Evolutionary conservation across 108 stramenopile genomes (phyloP), one percentile per base, ranked within the genome.

Genomic region (Parietichytrium sp.): DNA sequence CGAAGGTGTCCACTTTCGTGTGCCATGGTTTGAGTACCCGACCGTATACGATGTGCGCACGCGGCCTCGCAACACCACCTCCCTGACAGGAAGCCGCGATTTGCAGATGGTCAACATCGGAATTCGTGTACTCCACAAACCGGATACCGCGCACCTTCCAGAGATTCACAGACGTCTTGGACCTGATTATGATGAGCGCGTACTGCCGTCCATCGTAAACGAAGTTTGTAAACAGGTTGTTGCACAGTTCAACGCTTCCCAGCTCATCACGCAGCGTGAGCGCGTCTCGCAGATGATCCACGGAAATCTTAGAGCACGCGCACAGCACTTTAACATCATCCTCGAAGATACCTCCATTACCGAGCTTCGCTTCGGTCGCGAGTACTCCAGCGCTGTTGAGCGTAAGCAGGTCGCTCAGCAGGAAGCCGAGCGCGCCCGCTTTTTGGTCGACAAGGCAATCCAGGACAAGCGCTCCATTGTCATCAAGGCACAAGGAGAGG

Each of bases 331-430:
- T 86, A 90, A 95, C 85, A 89, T 91, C 55, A 36, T 87, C 49
- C 84, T 91, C 47, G 96, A 99, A 87, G 99, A 99, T 92, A 95
- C 97, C 23, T 95, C 97, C 52, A 97, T 99, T 85, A 99, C 99
- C 3, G 97, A 99, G 86, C 91, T 98, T 85, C 86, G 91, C 47
- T 99, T 99, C 92, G 95, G 94, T 82, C 91, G 94, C 48, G 99
- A 99, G 88, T 99, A 98, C 87, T 96, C 96, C 27, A 91, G 91
- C 45, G 99, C 99, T 45, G 98, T 99, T 25, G 99, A 99, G 90
- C 94, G 95, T 45, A 99, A 99, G 93, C 98, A 99, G 87, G 98
- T 97, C 80, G 86, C 98, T 38, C 97, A 98, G 86, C 99, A 99
- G 91, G 99, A 99, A 54, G 97, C 97, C 26, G 97, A 97, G 83